These are phyloP conservation scores for Globisporangium polare DNA, from an alignment of 352 stramenopile species.

Conservation along the genomic window DNA sequence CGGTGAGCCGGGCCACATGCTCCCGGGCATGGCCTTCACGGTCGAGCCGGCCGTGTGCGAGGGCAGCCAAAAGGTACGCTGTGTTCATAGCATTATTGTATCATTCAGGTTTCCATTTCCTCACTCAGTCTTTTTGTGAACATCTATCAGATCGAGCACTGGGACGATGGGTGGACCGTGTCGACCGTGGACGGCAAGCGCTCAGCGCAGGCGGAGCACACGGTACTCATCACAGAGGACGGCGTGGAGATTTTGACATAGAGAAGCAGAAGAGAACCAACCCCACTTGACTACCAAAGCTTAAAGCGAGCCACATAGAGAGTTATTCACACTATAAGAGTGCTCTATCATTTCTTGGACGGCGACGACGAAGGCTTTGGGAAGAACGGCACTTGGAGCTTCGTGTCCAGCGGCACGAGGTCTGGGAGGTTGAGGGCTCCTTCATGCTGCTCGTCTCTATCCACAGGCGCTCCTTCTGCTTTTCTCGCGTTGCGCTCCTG, in stretches of 20 bases:
- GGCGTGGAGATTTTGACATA: conserved; percentile 95
- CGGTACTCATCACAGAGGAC: conserved; percentile 94
- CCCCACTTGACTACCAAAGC: neutral
- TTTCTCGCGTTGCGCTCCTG: conserved; percentile 11
- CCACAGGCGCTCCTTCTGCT: neutral
- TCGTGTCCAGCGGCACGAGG: conserved; percentile 55
- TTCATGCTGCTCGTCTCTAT: neutral
- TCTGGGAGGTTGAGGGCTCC: conserved; percentile 21
- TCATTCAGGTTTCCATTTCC: neutral
- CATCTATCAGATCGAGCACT: conserved; percentile 70
- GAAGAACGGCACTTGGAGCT: conserved; percentile 78
- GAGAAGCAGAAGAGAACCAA: neutral
- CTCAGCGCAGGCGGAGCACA: conserved; percentile 98
- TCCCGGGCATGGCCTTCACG: conserved; percentile 97
- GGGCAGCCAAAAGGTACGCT: conserved; percentile 71
- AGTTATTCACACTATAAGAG: neutral
- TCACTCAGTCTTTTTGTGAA: conserved; percentile 4
- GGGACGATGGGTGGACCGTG: conserved; percentile 97
- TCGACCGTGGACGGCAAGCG: conserved; percentile 91
- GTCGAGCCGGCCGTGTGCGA: conserved; percentile 98
- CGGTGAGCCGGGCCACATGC: conserved; percentile 69
- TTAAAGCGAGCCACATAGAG: neutral
- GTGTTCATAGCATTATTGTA: too few species aligned
- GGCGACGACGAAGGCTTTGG: conserved; percentile 21
- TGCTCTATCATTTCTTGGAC: conserved; percentile 14